Conservation (phyloP, 345 rosid genomes). For the Rhodamnia argentea region DNA sequence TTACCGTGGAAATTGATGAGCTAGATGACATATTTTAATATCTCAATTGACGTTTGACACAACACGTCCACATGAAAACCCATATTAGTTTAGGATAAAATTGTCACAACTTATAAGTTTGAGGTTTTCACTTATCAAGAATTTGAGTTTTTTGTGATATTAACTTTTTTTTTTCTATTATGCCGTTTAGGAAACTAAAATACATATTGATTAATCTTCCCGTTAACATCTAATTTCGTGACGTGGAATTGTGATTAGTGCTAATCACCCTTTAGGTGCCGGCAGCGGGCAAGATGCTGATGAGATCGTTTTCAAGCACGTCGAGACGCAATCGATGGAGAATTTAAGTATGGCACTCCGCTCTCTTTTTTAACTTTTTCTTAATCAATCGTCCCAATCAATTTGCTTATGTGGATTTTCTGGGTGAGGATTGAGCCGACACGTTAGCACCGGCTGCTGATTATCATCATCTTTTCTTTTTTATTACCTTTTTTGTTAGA, state of each 20-base stretch:
- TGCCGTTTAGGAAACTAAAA: neutral
- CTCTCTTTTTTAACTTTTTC: neutral
- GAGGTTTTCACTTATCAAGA: too few relatives aligned
- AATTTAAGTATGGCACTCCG: neutral
- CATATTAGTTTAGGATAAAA: too few relatives aligned
- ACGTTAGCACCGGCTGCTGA: neutral
- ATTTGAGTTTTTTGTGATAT: neutral
- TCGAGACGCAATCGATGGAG: neutral
- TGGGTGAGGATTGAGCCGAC: neutral
- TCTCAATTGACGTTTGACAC: too few relatives aligned
- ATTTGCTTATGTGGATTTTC: neutral
- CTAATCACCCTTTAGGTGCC: neutral
- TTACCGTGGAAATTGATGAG: too few relatives aligned
- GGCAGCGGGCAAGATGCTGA: neutral
- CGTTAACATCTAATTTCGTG: neutral
- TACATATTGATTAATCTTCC: neutral
- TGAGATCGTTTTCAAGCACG: neutral
- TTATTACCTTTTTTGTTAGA: neutral
- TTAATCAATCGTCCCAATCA: neutral
- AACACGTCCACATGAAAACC: too few relatives aligned
- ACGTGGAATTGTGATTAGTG: neutral
- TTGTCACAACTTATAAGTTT: too few relatives aligned
- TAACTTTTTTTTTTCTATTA: neutral
- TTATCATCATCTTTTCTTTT: neutral
- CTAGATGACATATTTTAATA: too few relatives aligned